Evolutionary conservation across 2,329 filamentous ascomycete species (phyloP), one percentile per base, ranked within the genome.

Genomic region (Botryotinia convoluta): DNA sequence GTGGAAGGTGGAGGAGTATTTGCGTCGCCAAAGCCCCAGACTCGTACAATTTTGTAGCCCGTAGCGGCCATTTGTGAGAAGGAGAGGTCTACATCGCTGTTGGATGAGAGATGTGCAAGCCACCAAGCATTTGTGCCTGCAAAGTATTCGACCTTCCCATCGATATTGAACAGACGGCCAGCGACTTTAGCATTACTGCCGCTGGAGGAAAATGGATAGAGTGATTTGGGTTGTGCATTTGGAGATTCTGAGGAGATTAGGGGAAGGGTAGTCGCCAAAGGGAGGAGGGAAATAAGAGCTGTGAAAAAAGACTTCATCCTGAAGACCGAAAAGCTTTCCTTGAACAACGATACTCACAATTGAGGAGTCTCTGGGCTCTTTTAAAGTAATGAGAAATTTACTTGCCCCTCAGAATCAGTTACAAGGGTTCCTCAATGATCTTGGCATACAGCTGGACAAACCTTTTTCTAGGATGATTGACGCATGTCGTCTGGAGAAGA

Each of bases 71-170:
- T 72, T 67, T 72, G 70, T 20, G 61, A 60, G 26, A 72, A 48
- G 4, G 61, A 60, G 10, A 45, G 26, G n/a, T 90, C 87, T 22
- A 90, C 84, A 78, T 91, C 88, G 12, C 81, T 83, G 74, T 88
- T 83, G 72, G 86, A 85, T 77, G 83, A 86, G 60, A 85, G 77
- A 76, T 88, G 87, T 20, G 83, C 82, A 67, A 88, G 84, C 85
- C 87, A 89, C 81, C 88, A 89, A 59, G 85, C 83, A 80, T 89
- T 89, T 65, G 84, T 87, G 32, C 87, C 87, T 75, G 85, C 85
- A 75, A 85, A 86, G 79, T 88, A 86, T 45, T 82, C 80, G 37
- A 83, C 82, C 69, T 82, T 79, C 29, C 84, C 84, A 75, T 86
- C 82, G 69, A 86, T 82, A 29, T 79, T 78, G 74, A 85, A 85